A percentile compares a stretch with the other conserved stretches of the same genome.
These are phyloP conservation scores for Sporothrix globosa DNA, from an alignment of 2,329 filamentous ascomycete species.

Conservation along the genomic window DNA sequence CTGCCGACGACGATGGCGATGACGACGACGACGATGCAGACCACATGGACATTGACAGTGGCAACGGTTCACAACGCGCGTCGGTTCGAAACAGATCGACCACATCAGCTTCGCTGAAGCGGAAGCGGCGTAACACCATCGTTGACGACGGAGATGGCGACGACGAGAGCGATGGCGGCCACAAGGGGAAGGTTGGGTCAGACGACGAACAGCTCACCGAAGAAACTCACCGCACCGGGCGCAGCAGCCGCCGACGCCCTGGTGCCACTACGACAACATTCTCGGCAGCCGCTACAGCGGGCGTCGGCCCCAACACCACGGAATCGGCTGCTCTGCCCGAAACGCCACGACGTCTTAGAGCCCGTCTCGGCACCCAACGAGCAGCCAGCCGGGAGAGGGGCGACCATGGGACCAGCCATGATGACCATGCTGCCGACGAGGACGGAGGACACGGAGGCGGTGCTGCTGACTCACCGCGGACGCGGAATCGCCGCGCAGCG, in stretches of 20 bases:
- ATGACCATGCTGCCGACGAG: constrained; percentile 1
- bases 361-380: not conserved
- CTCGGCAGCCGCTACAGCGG: not conserved
- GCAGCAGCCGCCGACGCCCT: constrained; percentile 9
- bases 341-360: constrained; percentile 11
- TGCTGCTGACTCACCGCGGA: constrained; percentile 1
- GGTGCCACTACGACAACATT: not conserved
- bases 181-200: not conserved
- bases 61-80: constrained; percentile 1
- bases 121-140: constrained; percentile 26
- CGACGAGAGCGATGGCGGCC: constrained; percentile 22
- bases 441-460: not conserved
- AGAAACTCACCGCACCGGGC: not conserved
- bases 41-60: constrained; percentile 29
- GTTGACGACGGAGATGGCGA: constrained; percentile 21
- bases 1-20: not conserved
- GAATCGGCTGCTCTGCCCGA: not conserved
- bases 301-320: not conserved
- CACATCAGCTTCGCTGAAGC: constrained; percentile 33
- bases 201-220: not conserved
- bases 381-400: not conserved
- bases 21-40: constrained; percentile 11
- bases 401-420: not conserved
- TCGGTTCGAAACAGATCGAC: not conserved
- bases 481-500: constrained; percentile 10